phyloP scores from a whole-genome alignment of 225 moss, liverwort and hornwort species.

The Sphagnum tenellum region DNA sequence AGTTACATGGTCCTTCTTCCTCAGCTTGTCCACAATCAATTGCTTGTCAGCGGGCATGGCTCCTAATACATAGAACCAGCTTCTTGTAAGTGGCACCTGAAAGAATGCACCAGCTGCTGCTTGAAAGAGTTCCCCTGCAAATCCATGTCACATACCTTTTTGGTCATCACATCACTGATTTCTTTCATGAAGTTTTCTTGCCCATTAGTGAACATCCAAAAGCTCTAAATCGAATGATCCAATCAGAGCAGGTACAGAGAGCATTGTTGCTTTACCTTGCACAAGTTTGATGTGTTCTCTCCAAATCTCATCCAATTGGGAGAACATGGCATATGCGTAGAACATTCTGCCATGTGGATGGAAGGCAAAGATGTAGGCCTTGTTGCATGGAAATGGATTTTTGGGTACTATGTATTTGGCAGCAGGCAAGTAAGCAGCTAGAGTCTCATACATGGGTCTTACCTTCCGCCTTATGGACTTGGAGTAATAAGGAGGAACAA shows the following conservation, averaged over 20 bases:
- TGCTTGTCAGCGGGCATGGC: slow-evolving; percentile 50
- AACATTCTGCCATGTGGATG: slow-evolving; percentile 95
- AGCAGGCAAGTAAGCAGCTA: slow-evolving; percentile 59
- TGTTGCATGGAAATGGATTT: slow-evolving; percentile 36
- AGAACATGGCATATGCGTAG: slow-evolving; percentile 59
- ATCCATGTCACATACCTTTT: too few species aligned
- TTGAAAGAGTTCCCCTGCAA: slow-evolving; percentile 77
- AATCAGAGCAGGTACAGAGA: too few species aligned
- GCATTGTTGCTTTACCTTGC: slow-evolving; percentile 9
- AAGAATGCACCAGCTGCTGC: slow-evolving; percentile 71
- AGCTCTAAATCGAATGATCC: too few species aligned
- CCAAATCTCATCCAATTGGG: slow-evolving; percentile 64
- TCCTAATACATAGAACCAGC: slow-evolving; percentile 62
- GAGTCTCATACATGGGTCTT: slow-evolving; percentile 42
- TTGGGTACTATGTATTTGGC: slow-evolving; percentile 53
- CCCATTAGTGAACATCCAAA: too few species aligned
- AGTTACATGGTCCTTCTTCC: slow-evolving; percentile 71
- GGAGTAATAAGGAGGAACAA: slow-evolving; percentile 46
- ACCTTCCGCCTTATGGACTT: slow-evolving; percentile 23
- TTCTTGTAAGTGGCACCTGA: slow-evolving; percentile 39
- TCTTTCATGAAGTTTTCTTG: too few species aligned
- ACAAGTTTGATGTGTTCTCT: slow-evolving; percentile 42
- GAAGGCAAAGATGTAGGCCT: slow-evolving; percentile 75
- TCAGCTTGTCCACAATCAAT: slow-evolving; percentile 45
- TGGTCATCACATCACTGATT: too few species aligned